Base-by-base conservation (phyloP, 78 protist species). In the Dictyostelium citrinum region DNA sequence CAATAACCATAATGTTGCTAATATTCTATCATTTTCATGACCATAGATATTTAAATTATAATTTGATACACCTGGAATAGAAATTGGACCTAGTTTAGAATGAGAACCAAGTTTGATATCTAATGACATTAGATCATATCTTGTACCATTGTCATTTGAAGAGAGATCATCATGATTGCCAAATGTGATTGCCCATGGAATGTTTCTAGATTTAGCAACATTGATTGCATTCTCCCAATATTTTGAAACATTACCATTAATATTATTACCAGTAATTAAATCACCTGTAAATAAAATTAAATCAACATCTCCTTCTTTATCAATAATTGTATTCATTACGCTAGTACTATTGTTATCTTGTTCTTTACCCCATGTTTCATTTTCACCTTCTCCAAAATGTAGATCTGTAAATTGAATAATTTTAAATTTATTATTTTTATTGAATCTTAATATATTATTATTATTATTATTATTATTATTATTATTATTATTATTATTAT, bases 181-280 rank as follows among this genome's bases (percentile, higher is more conserved):
- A 72, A 91, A 91, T 58, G 91, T 49, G 3, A 72, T 24, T n/a
- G 91, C 83, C 95, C 95, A 91, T 20, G 86, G 68, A 5, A 91
- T 75, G 10, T 45, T 27, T 35, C 58, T 64, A 3, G 12, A 1
- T 51, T 24, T 70, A 0, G 75, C 85, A 0, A 84, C 90, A 22
- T 12, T 14, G 0, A 91, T 43, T 17, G 91, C 91, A 27, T 51
- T 46, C n/a, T 70, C 61, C 95, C 95, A 91, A 83, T 91, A 91
- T 4, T 3, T 10, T 14, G 95, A 55, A 3, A 84, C 91, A 58
- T 91, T 91, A 22, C 76, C 64, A 17, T 74, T 46, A 20, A 91
- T 83, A 60, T 91, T 91, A 43, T 91, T 91, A 5, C 95, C 95
- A 35, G 95, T 91, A 1, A 91, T 83, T 35, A 91, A 43, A 83